Base-by-base conservation (phyloP, 768 basidiomycete species). In the Amanita rimosa region DNA sequence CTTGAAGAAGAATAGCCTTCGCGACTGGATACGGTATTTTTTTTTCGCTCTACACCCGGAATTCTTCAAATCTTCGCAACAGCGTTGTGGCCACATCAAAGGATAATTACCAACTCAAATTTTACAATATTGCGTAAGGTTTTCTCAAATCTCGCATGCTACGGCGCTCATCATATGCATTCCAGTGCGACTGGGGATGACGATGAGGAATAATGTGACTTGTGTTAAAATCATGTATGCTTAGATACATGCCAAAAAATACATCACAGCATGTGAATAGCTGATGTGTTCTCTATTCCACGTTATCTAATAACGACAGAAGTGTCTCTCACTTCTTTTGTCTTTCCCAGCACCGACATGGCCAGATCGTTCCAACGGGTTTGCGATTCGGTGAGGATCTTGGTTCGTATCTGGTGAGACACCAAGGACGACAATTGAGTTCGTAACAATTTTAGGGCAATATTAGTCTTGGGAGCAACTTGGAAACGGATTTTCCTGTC, bases 1-100 rank as follows among this genome's bases (percentile, higher is more conserved):
- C 78, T 77, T 98, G 70, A 98, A 98, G 80, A 96, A 96, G 81
- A 93, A 94, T 72, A 71, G 75, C 39, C 77, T 96, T 59, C 84
- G 93, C 56, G 94, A 97, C 71, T 97, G 92, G 88, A 91, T 97
- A 65, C 93, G 92, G 80, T 83, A 54, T 44, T 72, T 63, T 14
- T 31, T n/a, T 11, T 9, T 13, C 27, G 39, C 38, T 21, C 45
- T 27, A 7, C 8, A 17, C 40, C n/a, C 17, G 39, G 14, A n/a
- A 54, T 14, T 40, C 47, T 38, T 50, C 48, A 45, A 27, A 55
- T 48, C 40, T 26, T 43, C 49, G 29, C 7, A 45, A 33, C 26
- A 84, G 83, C 49, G 95, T 99, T 56, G 91, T 98, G 57, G 91
- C 96, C 36, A 83, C 91, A 26, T 76, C 81, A 47, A 96, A 97